Evolutionary conservation across 306 rosid genomes (phyloP), one percentile per base, ranked within the genome.

Genomic region (Acmispon strigosus): DNA sequence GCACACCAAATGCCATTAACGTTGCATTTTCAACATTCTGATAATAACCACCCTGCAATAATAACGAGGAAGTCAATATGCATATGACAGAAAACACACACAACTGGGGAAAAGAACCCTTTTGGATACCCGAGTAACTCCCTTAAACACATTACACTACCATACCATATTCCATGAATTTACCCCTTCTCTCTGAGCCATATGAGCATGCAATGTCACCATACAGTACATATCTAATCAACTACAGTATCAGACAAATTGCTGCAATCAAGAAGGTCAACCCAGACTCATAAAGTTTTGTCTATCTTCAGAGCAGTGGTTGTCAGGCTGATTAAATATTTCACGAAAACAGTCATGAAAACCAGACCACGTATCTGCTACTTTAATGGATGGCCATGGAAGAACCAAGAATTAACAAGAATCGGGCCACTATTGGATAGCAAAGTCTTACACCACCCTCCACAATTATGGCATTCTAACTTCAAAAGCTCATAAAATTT

Each of bases 1-100:
- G 24, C 39, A 84, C 94, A 29, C 88, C 84, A 78, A 90, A 73
- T 27, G 84, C 85, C 74, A 93, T 74, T 69, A 91, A 61, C 37
- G 84, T 59, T 22, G 96, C 82, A 71, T 91, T 91, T 70, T 79
- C 88, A 15, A 91, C 84, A 79, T 67, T 82, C 65, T 72, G 75
- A 77, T 86, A 78, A 77, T 88, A 88, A 62, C 91, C 90, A 60
- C 88, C 89, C 97, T 94, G 81, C 78, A 77, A 51, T 20, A 70
- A 45, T 45, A 76, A 14, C 49, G 49, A 20, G 75, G 61, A 16
- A 54, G 55, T 60, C 62, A 56, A 49, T 37, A 66, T 48, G 37
- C 74, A 47, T 2, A 32, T 18, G 22, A 15, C 37, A 57, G 22
- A 41, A 49, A 55, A 64, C 56, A 50, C 67, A 43, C 53, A 59